Conservation (phyloP, 2,329 filamentous ascomycete genomes). For the Fragosphaeria purpurea region DNA sequence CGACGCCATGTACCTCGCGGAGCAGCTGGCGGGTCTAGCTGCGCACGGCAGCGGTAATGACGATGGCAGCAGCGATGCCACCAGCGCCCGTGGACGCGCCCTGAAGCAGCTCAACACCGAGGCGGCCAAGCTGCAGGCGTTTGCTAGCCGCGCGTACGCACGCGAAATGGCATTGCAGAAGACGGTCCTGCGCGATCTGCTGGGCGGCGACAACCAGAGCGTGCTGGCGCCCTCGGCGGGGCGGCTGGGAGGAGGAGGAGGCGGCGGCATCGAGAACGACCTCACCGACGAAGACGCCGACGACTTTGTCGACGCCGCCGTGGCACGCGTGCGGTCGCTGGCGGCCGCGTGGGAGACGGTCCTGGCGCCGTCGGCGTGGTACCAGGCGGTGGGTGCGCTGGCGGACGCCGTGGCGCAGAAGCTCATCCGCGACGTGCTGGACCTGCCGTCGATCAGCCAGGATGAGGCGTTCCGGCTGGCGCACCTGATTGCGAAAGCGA, state of each 20-base stretch:
- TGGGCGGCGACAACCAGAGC: conserved; percentile 46
- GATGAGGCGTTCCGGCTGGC: conserved; percentile 55
- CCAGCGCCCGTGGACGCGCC: conserved; percentile 30
- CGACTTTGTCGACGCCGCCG: conserved; percentile 42
- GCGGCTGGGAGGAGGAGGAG: conserved; percentile 21
- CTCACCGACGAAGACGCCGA: conserved; percentile 33
- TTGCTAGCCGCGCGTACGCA: conserved; percentile 51
- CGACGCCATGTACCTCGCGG: conserved; percentile 53
- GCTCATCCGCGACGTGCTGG: conserved; percentile 51
- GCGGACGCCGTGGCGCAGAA: conserved; percentile 50
- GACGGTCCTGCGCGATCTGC: conserved; percentile 49
- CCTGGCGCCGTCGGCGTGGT: conserved; percentile 51
- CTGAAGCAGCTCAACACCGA: conserved; percentile 52
- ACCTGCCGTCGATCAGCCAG: conserved; percentile 50
- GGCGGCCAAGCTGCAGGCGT: conserved; percentile 46
- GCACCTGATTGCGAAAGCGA: conserved; percentile 46
- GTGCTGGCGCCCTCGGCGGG: conserved; percentile 32
- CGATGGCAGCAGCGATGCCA: conserved; percentile 32
- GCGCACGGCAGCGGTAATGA: conserved; percentile 42
- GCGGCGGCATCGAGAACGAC: neutral
- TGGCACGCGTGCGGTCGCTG: conserved; percentile 41
- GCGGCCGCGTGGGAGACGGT: conserved; percentile 48
- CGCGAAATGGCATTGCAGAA: conserved; percentile 52
- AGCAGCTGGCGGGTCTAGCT: conserved; percentile 41
- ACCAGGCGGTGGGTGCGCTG: conserved; percentile 51